Base-by-base conservation (phyloP, 106 monocot genomes). In the Allium fistulosum region DNA sequence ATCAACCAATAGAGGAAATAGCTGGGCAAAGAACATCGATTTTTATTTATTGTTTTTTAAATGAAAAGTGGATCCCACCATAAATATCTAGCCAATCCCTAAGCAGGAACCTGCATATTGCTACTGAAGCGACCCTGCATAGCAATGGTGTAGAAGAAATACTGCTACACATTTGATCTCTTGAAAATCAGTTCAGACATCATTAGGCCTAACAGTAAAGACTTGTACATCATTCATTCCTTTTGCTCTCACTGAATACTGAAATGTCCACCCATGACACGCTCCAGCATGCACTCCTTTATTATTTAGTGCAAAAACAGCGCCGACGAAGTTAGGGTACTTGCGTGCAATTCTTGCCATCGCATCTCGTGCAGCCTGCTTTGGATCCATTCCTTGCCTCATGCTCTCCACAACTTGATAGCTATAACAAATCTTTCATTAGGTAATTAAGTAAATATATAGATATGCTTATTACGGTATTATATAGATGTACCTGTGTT, bases 351-450 rank as follows among this genome's bases (percentile, higher is more conserved):
- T 91, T 76, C 94, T 69, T 48, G 77, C 67, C 59, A 91, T 83
- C 10, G 88, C 94, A 74, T 91, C 83, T 9, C 10, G 49, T 11
- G 94, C 94, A 58, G 94, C 88, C 26, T 71, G 58, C 62, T 76
- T 67, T 4, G 88, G 94, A 17, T 87, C 85, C 83, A 85, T 83
- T 22, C 94, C 94, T 78, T 66, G 85, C 51, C 94, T 69, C 94
- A 95, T 95, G 77, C 85, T 91, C 75, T 95, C 91, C 18, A 95
- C 77, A 7, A 88, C 88, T 77, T 95, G 91, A 57, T 95, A 95
- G 53, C 94, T 95, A 79, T 58, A 88, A 62, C 59, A 59, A 59
- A 9, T 0, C 14, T 7, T 46, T 14, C 15, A 46, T 2, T 13
- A 66, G n/a, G 17, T 3, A 28, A 28, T 28, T 1, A 28, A 28